phyloP scores from a whole-genome alignment of 768 basidiomycete species.

The Xerocomellus dryophilus region DNA sequence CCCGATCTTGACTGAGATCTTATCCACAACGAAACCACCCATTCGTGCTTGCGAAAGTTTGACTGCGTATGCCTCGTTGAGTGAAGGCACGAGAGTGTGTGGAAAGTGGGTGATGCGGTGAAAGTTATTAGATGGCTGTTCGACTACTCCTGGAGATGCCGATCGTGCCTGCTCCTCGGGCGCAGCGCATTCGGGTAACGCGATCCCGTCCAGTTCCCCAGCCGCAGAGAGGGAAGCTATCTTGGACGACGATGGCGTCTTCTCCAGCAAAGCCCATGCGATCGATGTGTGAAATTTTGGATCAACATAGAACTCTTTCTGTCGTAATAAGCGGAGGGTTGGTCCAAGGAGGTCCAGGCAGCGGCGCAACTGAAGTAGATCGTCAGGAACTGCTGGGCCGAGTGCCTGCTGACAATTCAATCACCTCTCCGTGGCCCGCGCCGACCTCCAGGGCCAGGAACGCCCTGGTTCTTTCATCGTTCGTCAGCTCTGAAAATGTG shows the following conservation, averaged over 20 bases:
- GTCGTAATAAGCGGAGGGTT: constrained; percentile 55
- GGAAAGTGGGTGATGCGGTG: constrained; percentile 54
- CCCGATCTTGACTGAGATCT: constrained; percentile 66
- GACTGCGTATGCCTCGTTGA: constrained; percentile 50
- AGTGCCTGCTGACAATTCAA: constrained; percentile 10
- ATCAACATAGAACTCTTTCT: constrained; percentile 73
- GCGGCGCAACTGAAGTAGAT: constrained; percentile 48
- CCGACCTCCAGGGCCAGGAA: constrained; percentile 83
- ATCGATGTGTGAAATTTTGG: constrained; percentile 90
- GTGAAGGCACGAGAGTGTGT: constrained; percentile 39
- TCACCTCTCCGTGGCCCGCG: constrained; percentile 77
- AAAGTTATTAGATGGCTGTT: constrained; percentile 30
- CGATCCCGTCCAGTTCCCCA: constrained; percentile 3
- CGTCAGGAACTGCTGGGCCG: constrained; percentile 8
- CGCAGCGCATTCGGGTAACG: background rate
- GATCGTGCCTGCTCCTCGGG: constrained; percentile 7
- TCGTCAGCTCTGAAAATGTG: constrained; percentile 63
- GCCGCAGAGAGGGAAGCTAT: constrained; percentile 1
- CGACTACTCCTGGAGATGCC: constrained; percentile 1
- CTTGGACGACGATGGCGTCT: constrained; percentile 2
- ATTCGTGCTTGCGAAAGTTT: constrained; percentile 41
- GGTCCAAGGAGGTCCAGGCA: constrained; percentile 59
- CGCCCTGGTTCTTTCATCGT: constrained; percentile 77
- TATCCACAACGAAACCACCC: constrained; percentile 50
- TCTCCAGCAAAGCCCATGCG: constrained; percentile 75